phyloP scores from a whole-genome alignment of 1,139 yeast species.

The Lodderomyces beijingensis region DNA sequence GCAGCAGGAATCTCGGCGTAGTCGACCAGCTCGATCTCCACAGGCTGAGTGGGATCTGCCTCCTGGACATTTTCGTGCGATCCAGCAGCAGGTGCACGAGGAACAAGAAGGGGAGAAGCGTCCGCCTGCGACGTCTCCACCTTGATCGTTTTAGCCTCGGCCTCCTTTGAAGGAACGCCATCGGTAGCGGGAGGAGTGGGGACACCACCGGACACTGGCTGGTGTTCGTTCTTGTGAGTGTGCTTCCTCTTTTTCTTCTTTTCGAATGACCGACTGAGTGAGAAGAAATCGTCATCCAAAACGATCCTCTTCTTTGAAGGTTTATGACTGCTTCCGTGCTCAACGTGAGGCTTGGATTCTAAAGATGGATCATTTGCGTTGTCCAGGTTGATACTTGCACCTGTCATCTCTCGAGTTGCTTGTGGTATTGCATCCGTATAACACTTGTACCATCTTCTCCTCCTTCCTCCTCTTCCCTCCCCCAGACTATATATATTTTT shows the following conservation, averaged over 20 bases:
- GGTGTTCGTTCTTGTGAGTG: constrained; percentile 6
- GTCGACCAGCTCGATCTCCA: constrained; percentile 6
- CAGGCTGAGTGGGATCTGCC: constrained; percentile 1
- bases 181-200: neutral
- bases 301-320: constrained; percentile 2
- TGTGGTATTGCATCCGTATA: too few species aligned
- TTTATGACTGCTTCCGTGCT: neutral
- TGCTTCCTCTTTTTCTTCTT: constrained; percentile 21
- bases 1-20: constrained; percentile 11
- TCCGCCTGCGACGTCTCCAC: neutral
- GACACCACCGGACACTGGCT: neutral
- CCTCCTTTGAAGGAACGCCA: neutral
- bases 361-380: neutral
- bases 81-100: neutral
- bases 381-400: too few species aligned
- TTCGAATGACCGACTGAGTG: constrained; percentile 16
- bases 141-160: neutral
- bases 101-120: too few species aligned
- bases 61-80: neutral
- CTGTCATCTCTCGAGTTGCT: too few species aligned
- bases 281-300: constrained; percentile 30
- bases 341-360: too few species aligned
- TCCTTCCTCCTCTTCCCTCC: too few species aligned
- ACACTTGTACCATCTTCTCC: too few species aligned
- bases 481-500: too few species aligned